Evolutionary conservation across 202 grass and related monocot genomes (phyloP).

Genomic region (Carex arenaria): DNA sequence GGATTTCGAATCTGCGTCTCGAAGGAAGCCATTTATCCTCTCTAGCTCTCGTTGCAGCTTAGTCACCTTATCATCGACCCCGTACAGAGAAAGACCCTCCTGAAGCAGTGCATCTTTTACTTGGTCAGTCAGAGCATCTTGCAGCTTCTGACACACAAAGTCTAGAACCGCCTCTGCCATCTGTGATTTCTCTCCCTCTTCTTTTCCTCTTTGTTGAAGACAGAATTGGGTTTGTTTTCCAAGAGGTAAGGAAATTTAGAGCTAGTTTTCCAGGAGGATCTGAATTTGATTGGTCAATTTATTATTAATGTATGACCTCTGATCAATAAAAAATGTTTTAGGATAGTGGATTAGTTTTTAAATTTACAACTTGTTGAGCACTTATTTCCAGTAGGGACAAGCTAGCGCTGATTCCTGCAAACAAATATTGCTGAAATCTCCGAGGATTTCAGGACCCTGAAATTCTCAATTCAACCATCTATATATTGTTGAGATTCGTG

Average conservation of each 20-base stretch:
- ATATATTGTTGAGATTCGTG: too few relatives aligned
- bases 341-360: too few relatives aligned
- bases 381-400: neutral
- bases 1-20: neutral
- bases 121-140: neutral
- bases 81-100: neutral
- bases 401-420: neutral
- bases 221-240: neutral
- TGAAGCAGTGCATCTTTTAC: neutral
- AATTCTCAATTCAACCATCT: too few relatives aligned
- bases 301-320: neutral
- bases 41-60: neutral
- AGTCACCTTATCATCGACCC: neutral
- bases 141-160: conserved; percentile 13
- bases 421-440: too few relatives aligned
- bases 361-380: too few relatives aligned
- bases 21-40: neutral
- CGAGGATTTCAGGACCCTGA: too few relatives aligned
- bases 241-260: neutral
- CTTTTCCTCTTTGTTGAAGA: neutral
- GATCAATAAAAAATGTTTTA: too few relatives aligned
- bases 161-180: conserved; percentile 15
- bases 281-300: neutral
- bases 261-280: neutral
- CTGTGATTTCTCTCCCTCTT: neutral